Conservation (phyloP, 331 rosid genomes). For the Malus hybrid region DNA sequence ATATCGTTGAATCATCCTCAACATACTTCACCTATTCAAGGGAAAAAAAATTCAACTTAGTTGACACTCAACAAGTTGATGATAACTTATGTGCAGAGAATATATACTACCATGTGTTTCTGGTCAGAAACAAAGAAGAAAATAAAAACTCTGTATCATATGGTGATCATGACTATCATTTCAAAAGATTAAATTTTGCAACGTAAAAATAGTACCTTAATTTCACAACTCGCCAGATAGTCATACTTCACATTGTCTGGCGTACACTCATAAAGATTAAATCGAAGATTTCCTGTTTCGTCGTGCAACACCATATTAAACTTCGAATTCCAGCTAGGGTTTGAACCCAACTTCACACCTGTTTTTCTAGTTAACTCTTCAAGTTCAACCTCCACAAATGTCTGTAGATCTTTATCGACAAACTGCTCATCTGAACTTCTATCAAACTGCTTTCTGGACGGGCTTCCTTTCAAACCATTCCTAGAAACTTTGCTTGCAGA, state of each 20-base stretch:
- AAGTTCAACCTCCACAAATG: constrained; percentile 88
- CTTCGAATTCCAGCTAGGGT: constrained; percentile 81
- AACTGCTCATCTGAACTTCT: constrained; percentile 41
- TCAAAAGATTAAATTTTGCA: not conserved
- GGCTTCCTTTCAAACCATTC: constrained; percentile 57
- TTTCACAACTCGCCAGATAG: constrained; percentile 78
- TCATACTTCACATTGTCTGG: constrained; percentile 72
- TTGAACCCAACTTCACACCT: constrained; percentile 54
- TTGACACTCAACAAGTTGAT: not conserved
- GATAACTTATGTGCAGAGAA: not conserved
- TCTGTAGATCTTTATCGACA: constrained; percentile 56
- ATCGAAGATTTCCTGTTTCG: constrained; percentile 59
- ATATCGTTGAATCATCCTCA: constrained; percentile 80
- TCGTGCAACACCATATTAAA: constrained; percentile 95
- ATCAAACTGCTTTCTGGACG: constrained; percentile 49
- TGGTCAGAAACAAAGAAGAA: not conserved
- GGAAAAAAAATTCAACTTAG: constrained; percentile 14
- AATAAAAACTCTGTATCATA: not conserved
- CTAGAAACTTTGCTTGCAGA: constrained; percentile 70
- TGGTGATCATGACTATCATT: not conserved
- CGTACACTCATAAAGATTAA: constrained; percentile 59
- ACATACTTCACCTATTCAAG: constrained; percentile 70
- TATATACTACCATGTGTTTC: not conserved
- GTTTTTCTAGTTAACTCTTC: constrained; percentile 79
- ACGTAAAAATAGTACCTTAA: constrained; percentile 50